Evolutionary conservation across 1,284 basidiomycete genomes (phyloP).

Genomic region (Melampsora occidentalis): DNA sequence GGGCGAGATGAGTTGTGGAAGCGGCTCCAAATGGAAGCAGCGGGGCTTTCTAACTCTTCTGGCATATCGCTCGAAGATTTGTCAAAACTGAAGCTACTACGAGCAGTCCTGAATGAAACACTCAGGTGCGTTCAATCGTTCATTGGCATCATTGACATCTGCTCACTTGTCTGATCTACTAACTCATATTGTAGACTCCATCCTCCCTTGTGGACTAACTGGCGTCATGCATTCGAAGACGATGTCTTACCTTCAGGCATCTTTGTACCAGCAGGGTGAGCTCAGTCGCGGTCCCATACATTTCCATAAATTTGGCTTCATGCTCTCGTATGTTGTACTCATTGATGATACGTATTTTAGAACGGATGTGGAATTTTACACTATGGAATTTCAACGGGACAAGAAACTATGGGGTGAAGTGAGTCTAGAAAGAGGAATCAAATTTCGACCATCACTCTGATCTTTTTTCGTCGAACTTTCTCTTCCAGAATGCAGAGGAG

Average conservation of each 20-base stretch:
- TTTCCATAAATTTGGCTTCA: background rate
- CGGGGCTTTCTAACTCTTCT: conserved; percentile 50
- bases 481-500: conserved; percentile 62
- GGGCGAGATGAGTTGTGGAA: conserved; percentile 58
- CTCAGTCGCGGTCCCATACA: background rate
- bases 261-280: conserved; percentile 46
- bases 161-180: background rate
- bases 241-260: conserved; percentile 49
- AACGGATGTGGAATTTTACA: conserved; percentile 61
- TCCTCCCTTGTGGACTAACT: conserved; percentile 68
- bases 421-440: conserved; percentile 54
- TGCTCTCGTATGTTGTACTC: background rate
- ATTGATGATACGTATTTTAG: conserved; percentile 53
- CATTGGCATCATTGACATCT: background rate
- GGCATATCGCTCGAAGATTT: conserved; percentile 8
- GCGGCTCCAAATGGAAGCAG: conserved; percentile 60
- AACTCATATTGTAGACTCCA: conserved; percentile 58
- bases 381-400: conserved; percentile 46
- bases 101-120: conserved; percentile 70
- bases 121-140: conserved; percentile 52
- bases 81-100: conserved; percentile 57
- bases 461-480: background rate
- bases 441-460: background rate
- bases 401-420: conserved; percentile 53
- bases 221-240: conserved; percentile 58